phyloP scores from a whole-genome alignment of 768 basidiomycete genomes.

The Tricholoma furcatifolium region DNA sequence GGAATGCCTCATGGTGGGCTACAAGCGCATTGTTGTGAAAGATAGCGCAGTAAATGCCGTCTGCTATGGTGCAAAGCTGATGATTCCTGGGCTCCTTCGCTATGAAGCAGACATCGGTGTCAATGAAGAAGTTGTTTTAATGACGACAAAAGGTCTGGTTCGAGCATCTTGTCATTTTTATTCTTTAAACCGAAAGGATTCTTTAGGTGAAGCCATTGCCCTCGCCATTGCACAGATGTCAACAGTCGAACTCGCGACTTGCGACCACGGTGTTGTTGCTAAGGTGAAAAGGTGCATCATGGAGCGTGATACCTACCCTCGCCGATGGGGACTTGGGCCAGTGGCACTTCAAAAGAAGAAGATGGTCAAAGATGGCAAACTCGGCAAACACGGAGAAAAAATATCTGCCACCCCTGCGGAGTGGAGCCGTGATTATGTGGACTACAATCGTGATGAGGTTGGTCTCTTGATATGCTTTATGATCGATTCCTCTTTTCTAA shows the following conservation, averaged over 20 bases:
- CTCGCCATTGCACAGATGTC: conserved; percentile 97
- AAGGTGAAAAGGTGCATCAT: conserved; percentile 99
- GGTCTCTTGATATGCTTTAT: conserved; percentile 12
- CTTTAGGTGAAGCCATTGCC: conserved; percentile 85
- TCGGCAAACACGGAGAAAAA: conserved; percentile 93
- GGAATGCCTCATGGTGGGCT: conserved; percentile 90
- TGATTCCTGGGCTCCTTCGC: conserved; percentile 97
- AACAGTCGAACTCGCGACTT: conserved; percentile 95
- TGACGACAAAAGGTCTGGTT: conserved; percentile 90
- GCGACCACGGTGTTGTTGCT: conserved; percentile 98
- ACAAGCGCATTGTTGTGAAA: conserved; percentile 98
- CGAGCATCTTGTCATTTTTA: not conserved
- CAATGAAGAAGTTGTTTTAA: conserved; percentile 94
- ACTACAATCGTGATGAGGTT: conserved; percentile 74
- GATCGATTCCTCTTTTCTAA: conserved; percentile 13
- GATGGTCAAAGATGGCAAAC: conserved; percentile 95
- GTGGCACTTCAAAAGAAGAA: conserved; percentile 97
- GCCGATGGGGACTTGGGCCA: conserved; percentile 98
- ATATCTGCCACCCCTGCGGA: conserved; percentile 83
- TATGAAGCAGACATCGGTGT: conserved; percentile 95
- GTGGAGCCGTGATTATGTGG: conserved; percentile 93
- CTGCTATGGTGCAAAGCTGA: conserved; percentile 98
- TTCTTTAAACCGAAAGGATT: not conserved
- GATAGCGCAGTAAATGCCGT: conserved; percentile 99
- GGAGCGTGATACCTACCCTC: conserved; percentile 98